Base-by-base conservation (phyloP, 805 yeast species). In the Suhomyces emberorum region DNA sequence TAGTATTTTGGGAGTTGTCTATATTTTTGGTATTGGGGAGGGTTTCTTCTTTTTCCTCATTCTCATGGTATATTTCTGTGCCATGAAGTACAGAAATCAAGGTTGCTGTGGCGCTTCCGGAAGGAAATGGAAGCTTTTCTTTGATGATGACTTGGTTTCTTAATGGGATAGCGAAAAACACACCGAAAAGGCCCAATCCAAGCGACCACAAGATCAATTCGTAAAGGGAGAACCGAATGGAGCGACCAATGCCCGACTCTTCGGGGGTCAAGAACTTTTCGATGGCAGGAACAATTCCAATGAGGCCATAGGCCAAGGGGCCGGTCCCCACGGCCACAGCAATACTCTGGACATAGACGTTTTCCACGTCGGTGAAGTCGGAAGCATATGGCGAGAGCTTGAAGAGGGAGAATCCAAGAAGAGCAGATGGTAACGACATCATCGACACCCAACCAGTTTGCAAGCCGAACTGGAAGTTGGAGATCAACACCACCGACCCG, bases 361-460 rank as follows among this genome's bases (percentile, higher is more conserved):
- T 91, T 54, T 93, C 98, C n/a, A 87, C 96, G 45, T 88, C 96
- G 0, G 93, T 77, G 40, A 68, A 68, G 14, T 48, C 39, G 5
- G 35, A 28, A 2, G 61, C 43, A 51, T 79, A 77, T 1, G 80
- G 79, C 24, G 59, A 59, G 3, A 77, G 63, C 48, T 81, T 86
- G 67, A 89, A 91, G 14, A 84, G 65, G 0, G 96, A 83, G 57
- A 79, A 89, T 0, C 95, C 96, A 17, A 91, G 61, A 35, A 91
- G 61, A 0, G 98, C 96, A 4, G 96, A 83, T 0, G 98, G 98
- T 37, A 91, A 67, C 15, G 96, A 85, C 98, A 91, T 93, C 98
- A 91, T 91, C 8, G 96, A 88, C 4, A 93, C 96, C 98, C 98
- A 91, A 2, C 98, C 98, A 0, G 97, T 91, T 55, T 91, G 98